Evolutionary conservation across 805 yeast species (phyloP).

Genomic region (Metschnikowia dekortorum): DNA sequence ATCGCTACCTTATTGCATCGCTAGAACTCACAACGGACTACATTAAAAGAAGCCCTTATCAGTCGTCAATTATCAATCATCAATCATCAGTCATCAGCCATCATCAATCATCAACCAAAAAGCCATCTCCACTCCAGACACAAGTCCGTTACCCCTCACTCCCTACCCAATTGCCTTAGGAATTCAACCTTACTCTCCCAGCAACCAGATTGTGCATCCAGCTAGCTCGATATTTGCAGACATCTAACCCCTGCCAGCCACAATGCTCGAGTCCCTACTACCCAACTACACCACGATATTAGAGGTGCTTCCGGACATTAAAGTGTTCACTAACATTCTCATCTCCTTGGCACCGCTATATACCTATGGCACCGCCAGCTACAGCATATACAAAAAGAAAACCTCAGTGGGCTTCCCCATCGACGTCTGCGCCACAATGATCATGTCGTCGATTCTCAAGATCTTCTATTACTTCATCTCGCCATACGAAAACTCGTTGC

Average conservation of each 20-base stretch:
- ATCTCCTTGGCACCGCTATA: conserved; percentile 80
- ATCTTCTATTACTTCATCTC: conserved; percentile 72
- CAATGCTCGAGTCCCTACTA: conserved; percentile 14
- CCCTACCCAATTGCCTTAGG: too few species aligned
- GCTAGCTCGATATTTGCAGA: too few species aligned
- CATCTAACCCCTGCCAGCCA: neutral
- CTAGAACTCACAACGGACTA: too few species aligned
- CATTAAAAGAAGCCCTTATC: too few species aligned
- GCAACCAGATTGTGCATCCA: neutral
- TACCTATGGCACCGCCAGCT: conserved; percentile 81
- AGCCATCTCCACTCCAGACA: too few species aligned
- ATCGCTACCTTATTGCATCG: too few species aligned
- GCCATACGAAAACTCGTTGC: conserved; percentile 75
- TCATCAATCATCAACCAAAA: too few species aligned
- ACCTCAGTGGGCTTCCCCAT: conserved; percentile 78
- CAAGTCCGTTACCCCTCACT: too few species aligned
- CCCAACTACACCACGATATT: conserved; percentile 20
- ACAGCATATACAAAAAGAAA: conserved; percentile 57
- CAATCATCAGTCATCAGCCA: too few species aligned
- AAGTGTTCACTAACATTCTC: conserved; percentile 55
- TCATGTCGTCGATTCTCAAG: conserved; percentile 68
- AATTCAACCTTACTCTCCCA: neutral
- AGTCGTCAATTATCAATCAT: too few species aligned
- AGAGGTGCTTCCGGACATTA: conserved; percentile 34
- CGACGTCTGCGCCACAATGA: conserved; percentile 92